These are phyloP conservation scores for Metschnikowia reukaufii DNA, from an alignment of 805 yeast species.

Conservation along the genomic window DNA sequence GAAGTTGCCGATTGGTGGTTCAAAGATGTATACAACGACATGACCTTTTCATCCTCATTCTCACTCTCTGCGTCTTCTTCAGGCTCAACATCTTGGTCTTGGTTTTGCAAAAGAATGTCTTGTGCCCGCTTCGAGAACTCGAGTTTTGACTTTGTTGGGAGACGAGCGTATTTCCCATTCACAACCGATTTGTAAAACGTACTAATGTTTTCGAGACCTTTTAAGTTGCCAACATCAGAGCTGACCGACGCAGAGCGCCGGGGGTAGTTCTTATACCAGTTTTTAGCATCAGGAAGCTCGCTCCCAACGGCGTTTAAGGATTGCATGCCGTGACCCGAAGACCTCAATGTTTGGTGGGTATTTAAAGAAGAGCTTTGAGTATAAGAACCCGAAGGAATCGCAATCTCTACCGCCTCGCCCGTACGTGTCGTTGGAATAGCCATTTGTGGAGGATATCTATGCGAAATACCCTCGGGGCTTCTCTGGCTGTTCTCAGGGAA, in stretches of 20 bases:
- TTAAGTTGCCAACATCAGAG: constrained; percentile 14
- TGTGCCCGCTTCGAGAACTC: constrained; percentile 11
- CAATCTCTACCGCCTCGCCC: constrained; percentile 78
- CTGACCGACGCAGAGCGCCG: constrained; percentile 19
- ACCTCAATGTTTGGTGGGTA: constrained; percentile 6
- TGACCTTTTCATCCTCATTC: constrained; percentile 64
- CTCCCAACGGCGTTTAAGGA: constrained; percentile 2
- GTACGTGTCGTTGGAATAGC: constrained; percentile 80
- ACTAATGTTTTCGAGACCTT: constrained; percentile 30
- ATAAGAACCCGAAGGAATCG: constrained; percentile 27
- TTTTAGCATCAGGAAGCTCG: constrained; percentile 5
- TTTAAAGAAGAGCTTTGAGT: constrained; percentile 9
- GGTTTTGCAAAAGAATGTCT: constrained; percentile 1
- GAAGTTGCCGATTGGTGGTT: constrained; percentile 25
- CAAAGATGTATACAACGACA: constrained; percentile 63
- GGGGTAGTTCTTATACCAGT: constrained; percentile 33
- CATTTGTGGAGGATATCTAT: constrained; percentile 47
- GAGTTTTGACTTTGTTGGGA: constrained; percentile 8
- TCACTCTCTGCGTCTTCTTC: constrained; percentile 37
- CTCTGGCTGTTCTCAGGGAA: constrained; percentile 10
- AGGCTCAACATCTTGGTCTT: constrained; percentile 8
- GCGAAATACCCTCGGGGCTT: constrained; percentile 19
- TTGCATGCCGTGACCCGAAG: constrained; percentile 8
- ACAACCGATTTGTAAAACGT: constrained; percentile 26
- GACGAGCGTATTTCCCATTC: constrained; percentile 14